Evolutionary conservation across 2,329 filamentous ascomycete genomes (phyloP).

Genomic region (Nothophaeocryptopus gaeumannii): DNA sequence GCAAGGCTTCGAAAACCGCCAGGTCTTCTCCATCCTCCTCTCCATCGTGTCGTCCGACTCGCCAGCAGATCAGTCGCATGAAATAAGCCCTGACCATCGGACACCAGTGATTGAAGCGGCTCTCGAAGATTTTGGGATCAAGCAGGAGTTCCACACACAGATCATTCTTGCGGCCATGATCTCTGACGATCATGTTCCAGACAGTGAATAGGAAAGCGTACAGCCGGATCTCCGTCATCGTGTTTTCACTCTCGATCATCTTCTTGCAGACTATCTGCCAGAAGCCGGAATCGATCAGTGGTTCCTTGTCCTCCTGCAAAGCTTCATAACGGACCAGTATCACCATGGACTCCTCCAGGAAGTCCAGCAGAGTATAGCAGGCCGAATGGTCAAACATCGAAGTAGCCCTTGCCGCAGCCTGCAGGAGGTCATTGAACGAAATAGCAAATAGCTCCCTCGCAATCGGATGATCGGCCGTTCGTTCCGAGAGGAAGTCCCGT

Average conservation of each 20-base stretch:
- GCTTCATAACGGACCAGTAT: constrained; percentile 63
- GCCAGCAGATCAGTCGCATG: constrained; percentile 87
- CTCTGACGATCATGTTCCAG: constrained; percentile 69
- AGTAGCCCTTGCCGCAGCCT: constrained; percentile 69
- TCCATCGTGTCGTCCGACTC: constrained; percentile 73
- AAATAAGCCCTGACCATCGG: constrained; percentile 93
- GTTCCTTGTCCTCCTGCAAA: constrained; percentile 40
- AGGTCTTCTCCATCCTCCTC: constrained; percentile 42
- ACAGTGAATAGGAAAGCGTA: constrained; percentile 76
- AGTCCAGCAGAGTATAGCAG: constrained; percentile 87
- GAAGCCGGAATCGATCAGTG: constrained; percentile 72
- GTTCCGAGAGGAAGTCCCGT: constrained; percentile 71
- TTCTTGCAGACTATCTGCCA: constrained; percentile 78
- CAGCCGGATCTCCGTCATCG: constrained; percentile 82
- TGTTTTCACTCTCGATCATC: constrained; percentile 81
- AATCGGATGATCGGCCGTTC: constrained; percentile 51
- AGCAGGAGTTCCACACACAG: constrained; percentile 75
- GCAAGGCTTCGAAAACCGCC: constrained; percentile 64
- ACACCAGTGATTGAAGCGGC: constrained; percentile 89
- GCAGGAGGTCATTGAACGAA: constrained; percentile 70
- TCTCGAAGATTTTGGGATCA: constrained; percentile 70
- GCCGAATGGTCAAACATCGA: constrained; percentile 78
- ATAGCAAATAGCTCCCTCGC: constrained; percentile 71
- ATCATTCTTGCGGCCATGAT: constrained; percentile 64
- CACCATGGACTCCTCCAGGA: constrained; percentile 75